Percentiles rank a stretch among this genome's conserved stretches.
Conservation (phyloP, 1,139 yeast species). For the Casaregolazyma suthepensis region DNA sequence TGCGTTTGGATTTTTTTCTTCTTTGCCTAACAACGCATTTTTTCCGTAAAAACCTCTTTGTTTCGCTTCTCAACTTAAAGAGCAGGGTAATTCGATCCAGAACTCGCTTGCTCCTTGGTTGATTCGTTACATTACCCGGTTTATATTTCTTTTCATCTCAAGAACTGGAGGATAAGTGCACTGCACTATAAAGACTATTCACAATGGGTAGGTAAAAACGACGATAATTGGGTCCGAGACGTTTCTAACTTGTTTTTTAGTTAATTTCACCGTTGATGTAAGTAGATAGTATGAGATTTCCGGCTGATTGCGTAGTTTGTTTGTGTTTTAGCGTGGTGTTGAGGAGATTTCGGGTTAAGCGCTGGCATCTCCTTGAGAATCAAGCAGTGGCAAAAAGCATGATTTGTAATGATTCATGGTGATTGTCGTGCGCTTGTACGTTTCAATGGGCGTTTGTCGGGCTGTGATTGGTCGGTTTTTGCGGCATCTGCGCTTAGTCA, state of each 20-base stretch:
- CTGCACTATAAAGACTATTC: conserved; percentile 19
- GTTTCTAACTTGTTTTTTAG: conserved; percentile 16
- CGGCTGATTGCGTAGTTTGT: neutral
- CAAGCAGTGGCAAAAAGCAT: neutral
- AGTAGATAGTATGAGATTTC: conserved; percentile 10
- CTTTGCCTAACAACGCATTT: conserved; percentile 2
- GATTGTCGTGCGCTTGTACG: neutral
- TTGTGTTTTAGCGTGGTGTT: neutral
- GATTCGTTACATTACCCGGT: conserved; percentile 1
- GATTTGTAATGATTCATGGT: neutral
- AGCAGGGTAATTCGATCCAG: neutral
- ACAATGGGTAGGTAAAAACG: conserved; percentile 28
- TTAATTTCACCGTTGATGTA: conserved; percentile 36
- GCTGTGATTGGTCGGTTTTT: neutral
- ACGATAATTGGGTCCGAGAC: neutral
- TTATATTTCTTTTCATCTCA: conserved; percentile 6
- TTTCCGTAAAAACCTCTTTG: neutral
- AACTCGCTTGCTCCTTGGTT: neutral
- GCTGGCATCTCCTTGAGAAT: neutral
- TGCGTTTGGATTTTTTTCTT: conserved; percentile 1
- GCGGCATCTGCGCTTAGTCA: neutral
- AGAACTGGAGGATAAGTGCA: conserved; percentile 11
- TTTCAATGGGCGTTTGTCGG: neutral
- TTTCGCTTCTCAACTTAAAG: neutral
- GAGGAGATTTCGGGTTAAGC: neutral